Base-by-base conservation (phyloP, 2,329 filamentous ascomycete species). In the Plenodomus lindquistii region DNA sequence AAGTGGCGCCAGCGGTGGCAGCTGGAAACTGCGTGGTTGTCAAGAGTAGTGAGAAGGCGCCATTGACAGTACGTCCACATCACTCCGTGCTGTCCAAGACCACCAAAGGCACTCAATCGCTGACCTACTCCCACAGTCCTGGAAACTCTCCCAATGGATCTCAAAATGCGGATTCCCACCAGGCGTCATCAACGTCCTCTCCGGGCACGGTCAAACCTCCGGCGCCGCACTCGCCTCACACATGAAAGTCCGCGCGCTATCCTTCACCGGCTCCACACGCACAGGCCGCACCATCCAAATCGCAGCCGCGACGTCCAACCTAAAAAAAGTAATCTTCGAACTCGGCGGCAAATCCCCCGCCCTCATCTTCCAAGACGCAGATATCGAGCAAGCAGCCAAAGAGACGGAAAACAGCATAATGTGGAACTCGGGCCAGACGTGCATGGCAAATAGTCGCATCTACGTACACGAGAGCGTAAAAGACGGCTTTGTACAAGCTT, bases 341-440 rank as follows among this genome's bases (percentile, higher is more conserved):
- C 65, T 76, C 1, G 75, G 75, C 16, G 76, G 76, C 15, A 78
- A 78, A 53, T 71, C 66, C 8, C 75, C 76, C 0, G 70, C 71
- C 1, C 62, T 78, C 4, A 66, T 78, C 6, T 78, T 78, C 48
- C 72, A 76, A 24, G 76, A 78, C 54, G 64, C 60, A 15, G 69
- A 77, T 52, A 59, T 78, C 9, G 73, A 77, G 4, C 74, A 77
- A 17, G 73, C 73, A 1, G 66, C 73, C 1, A 59, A 52, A 2
- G 69, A 66, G 68, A 67, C 59, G 9, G 61, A 63, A 8, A 69
- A 70, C 37, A 67, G 63, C 24, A 72, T 73, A 53, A 70, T 66
- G 2, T 63, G 62, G 27, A 71, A 73, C 46, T 71, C 71, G 1
- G 72, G 71, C 6, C 72, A 75, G 46, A 66, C 68, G 10, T 75